These are phyloP conservation scores for Lanmaoa rubissima DNA, from an alignment of 768 basidiomycete genomes.

Conservation along the genomic window DNA sequence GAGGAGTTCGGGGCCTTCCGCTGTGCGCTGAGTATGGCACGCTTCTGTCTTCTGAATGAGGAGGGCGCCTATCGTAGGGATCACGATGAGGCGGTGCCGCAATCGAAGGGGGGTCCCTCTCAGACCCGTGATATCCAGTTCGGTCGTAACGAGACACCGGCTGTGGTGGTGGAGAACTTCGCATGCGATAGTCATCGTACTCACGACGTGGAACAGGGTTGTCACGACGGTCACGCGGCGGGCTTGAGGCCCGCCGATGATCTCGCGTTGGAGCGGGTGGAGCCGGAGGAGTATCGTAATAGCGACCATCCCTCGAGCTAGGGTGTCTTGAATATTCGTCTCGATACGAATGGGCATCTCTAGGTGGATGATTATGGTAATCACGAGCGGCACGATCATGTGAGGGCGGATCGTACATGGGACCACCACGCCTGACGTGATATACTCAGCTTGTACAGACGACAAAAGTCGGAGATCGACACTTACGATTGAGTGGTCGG, in stretches of 20 bases:
- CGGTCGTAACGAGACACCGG: constrained; percentile 58
- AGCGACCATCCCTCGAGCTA: constrained; percentile 51
- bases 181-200: constrained; percentile 65
- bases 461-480: not conserved
- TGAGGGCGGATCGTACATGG: constrained; percentile 48
- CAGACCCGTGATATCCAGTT: constrained; percentile 31
- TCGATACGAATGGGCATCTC: constrained; percentile 43
- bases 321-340: constrained; percentile 54
- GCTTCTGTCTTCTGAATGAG: constrained; percentile 43
- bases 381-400: constrained; percentile 58
- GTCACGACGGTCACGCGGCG: constrained; percentile 69
- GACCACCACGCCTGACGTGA: constrained; percentile 37
- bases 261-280: constrained; percentile 46
- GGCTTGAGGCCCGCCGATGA: constrained; percentile 55
- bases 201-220: constrained; percentile 57
- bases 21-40: constrained; percentile 43
- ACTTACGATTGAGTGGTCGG: constrained; percentile 50
- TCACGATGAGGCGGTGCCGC: constrained; percentile 41
- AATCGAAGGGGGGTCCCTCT: constrained; percentile 48
- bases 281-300: constrained; percentile 50
- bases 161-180: constrained; percentile 46
- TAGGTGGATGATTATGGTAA: constrained; percentile 41
- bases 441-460: constrained; percentile 1
- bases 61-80: constrained; percentile 52
- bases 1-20: constrained; percentile 52